Evolutionary conservation across 345 rosid genomes (phyloP), one percentile per base, ranked within the genome.

Genomic region (Balakata baccata): DNA sequence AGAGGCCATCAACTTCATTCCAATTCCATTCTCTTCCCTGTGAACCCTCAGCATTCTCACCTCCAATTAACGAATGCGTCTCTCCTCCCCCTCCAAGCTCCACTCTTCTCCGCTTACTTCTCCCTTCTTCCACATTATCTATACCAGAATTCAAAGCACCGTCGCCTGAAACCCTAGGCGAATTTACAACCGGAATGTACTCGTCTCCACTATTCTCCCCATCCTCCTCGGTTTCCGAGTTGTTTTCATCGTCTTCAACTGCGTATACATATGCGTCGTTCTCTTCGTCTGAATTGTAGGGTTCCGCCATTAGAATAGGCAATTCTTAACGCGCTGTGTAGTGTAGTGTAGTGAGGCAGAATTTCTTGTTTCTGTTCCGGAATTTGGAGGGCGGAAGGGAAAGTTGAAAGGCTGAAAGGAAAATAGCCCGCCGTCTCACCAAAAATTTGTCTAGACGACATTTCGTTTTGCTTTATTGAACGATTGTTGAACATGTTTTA

Each of bases 1-100:
- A 86, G 52, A 84, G 78, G 39, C 92, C 96, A 14, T 94, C 98
- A 39, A 83, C 73, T 6, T 92, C 93, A 18, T 69, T 67, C 7
- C 74, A 82, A 61, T 79, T 84, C 86, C 85, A 84, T 70, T 79
- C 87, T 67, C 75, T 84, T 7, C 77, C 87, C 60, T 85, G 91
- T 60, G 89, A 84, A 54, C 53, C 20, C 5, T 72, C 81, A 29
- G 70, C 81, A 49, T 43, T 43, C 51, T 71, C 79, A 34, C 49
- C 71, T 13, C 78, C 69, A n/a, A 49, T n/a, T 7, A 81, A 58
- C 57, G 83, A 82, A 39, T 77, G 65, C 13, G 45, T 64, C 51
- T n/a, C 63, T 12, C 75, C 85, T 16, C 56, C 76, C 11, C 73
- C 65, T 52, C 73, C 79, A 50, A 11, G 56, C 11, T 76, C 74